phyloP scores from a whole-genome alignment of 2,329 filamentous ascomycete species.

The Fusarium irregulare region DNA sequence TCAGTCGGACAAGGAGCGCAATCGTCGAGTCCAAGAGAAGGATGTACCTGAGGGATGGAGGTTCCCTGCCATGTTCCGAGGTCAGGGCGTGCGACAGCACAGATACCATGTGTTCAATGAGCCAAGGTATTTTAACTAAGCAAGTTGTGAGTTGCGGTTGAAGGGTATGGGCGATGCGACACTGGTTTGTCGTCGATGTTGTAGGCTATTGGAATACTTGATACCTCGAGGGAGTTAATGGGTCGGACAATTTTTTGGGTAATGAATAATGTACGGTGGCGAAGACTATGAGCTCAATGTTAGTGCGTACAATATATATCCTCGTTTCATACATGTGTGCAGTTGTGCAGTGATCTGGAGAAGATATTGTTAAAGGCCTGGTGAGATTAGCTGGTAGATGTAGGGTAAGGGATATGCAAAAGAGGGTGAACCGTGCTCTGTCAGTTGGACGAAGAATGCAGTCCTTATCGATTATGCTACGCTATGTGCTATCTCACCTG shows the following conservation, averaged over 20 bases:
- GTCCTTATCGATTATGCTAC: background rate
- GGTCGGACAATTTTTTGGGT: slow-evolving; percentile 11
- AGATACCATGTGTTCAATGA: slow-evolving; percentile 95
- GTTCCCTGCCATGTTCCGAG: slow-evolving; percentile 87
- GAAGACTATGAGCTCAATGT: slow-evolving; percentile 26
- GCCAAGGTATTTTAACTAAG: slow-evolving; percentile 74
- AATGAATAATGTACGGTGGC: slow-evolving; percentile 38
- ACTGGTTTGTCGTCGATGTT: slow-evolving; percentile 6
- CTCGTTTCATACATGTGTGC: background rate
- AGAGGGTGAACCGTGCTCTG: background rate
- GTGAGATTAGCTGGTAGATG: background rate
- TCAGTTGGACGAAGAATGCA: too few relatives aligned
- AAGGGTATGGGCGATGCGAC: slow-evolving; percentile 9
- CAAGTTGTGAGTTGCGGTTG: background rate
- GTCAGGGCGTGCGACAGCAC: slow-evolving; percentile 88
- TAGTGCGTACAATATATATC: slow-evolving; percentile 28
- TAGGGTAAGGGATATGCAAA: slow-evolving; percentile 2
- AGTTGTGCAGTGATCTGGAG: background rate
- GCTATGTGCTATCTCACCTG: background rate
- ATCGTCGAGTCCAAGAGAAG: slow-evolving; percentile 71
- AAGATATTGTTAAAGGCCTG: background rate
- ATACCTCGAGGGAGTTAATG: slow-evolving; percentile 22
- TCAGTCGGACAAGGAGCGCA: slow-evolving; percentile 64
- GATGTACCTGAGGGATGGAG: slow-evolving; percentile 80
- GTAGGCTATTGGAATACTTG: slow-evolving; percentile 1